Evolutionary conservation across 345 rosid species (phyloP).

Genomic region (Theobroma cacao): DNA sequence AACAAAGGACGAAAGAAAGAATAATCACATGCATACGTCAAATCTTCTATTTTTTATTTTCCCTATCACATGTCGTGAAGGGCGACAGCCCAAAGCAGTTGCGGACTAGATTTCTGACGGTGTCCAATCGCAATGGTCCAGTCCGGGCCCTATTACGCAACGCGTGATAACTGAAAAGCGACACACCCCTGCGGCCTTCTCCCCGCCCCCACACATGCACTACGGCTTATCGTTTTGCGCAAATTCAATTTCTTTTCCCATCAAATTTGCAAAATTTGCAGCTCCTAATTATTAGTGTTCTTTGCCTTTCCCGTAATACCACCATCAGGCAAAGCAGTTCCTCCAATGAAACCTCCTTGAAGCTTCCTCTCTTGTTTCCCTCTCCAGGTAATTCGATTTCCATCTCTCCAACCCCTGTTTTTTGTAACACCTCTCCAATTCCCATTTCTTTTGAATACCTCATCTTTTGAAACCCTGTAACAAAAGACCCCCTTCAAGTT

Average conservation of each 20-base stretch:
- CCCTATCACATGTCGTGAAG: not conserved
- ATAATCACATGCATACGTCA: no score
- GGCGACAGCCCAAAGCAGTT: not conserved
- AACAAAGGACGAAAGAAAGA: no score
- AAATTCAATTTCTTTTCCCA: not conserved
- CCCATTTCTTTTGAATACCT: not conserved
- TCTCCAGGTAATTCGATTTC: not conserved
- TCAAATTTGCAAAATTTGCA: not conserved
- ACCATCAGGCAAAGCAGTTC: not conserved
- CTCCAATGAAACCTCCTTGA: not conserved
- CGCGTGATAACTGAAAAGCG: not conserved
- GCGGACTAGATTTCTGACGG: not conserved
- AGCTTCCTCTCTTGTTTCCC: constrained; percentile 13
- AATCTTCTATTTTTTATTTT: no score
- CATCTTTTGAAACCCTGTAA: not conserved
- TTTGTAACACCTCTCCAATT: not conserved
- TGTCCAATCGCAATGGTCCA: not conserved
- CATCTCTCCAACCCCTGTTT: not conserved
- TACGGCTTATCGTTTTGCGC: not conserved
- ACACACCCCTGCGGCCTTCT: not conserved
- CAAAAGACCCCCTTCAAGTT: not conserved
- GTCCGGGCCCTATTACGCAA: not conserved
- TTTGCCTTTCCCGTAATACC: not conserved
- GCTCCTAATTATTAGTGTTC: not conserved
- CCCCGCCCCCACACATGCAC: no score